phyloP scores from a whole-genome alignment of 2,329 filamentous ascomycete genomes.

The Trichoderma breve region DNA sequence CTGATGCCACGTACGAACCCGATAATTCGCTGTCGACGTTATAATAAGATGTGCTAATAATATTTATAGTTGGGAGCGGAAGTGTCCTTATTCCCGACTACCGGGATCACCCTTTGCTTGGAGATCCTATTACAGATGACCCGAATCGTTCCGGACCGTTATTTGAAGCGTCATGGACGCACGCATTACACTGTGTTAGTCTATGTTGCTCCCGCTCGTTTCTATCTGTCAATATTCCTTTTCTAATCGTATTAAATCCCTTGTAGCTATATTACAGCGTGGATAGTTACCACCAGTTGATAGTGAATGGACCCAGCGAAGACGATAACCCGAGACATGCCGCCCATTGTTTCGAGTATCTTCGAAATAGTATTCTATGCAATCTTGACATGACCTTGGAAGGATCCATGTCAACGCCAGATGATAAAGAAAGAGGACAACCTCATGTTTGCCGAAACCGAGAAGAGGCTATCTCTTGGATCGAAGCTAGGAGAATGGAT shows the following conservation, averaged over 20 bases:
- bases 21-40: neutral
- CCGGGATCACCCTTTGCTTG: neutral
- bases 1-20: neutral
- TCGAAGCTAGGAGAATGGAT: slow-evolving; percentile 1
- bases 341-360: slow-evolving; percentile 3
- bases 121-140: neutral
- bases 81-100: neutral
- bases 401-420: slow-evolving; percentile 3
- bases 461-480: slow-evolving; percentile 2
- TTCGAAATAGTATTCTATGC: slow-evolving; percentile 8
- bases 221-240: neutral
- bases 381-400: neutral
- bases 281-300: slow-evolving; percentile 1
- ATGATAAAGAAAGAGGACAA: neutral
- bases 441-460: slow-evolving; percentile 1
- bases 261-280: slow-evolving; percentile 2
- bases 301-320: neutral
- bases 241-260: neutral
- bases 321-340: slow-evolving; percentile 1
- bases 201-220: neutral
- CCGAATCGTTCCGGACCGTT: neutral
- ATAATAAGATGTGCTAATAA: neutral
- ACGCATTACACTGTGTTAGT: neutral
- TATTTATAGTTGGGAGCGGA: neutral
- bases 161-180: slow-evolving; percentile 1